Conservation (phyloP, 179 eudicot species). For the Spinacia oleracea region DNA sequence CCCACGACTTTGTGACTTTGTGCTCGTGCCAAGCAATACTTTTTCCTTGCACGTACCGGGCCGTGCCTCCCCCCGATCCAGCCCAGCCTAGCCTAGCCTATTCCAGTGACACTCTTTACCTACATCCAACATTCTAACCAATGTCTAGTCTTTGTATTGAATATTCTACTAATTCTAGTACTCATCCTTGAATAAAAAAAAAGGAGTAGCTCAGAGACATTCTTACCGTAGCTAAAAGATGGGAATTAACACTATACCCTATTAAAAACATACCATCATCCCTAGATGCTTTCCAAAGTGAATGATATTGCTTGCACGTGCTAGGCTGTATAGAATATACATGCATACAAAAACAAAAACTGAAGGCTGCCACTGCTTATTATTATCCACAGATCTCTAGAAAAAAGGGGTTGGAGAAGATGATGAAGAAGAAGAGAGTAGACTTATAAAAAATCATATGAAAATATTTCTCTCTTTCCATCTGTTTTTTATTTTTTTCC, state of each 20-base stretch:
- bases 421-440: conserved; percentile 11
- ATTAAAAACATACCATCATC: conserved; percentile 26
- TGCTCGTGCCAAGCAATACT: no score
- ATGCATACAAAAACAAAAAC: conserved; percentile 39
- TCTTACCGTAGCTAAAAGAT: conserved; percentile 35
- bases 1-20: no score
- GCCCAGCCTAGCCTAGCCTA: no score
- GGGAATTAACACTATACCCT: conserved; percentile 32
- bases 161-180: background rate
- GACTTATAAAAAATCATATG: conserved; percentile 22
- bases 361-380: conserved; percentile 36
- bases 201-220: conserved; percentile 20
- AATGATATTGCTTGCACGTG: conserved; percentile 43
- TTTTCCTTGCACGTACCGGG: no score
- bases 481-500: no score
- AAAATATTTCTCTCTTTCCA: conserved; percentile 25
- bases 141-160: background rate
- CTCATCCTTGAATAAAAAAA: background rate
- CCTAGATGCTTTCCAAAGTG: conserved; percentile 39
- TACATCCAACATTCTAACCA: no score
- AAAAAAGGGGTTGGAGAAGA: conserved; percentile 15
- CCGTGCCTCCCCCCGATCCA: no score
- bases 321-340: conserved; percentile 27
- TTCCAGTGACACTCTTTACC: no score
- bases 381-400: conserved; percentile 41